Evolutionary conservation across 352 stramenopile genomes (phyloP), one percentile per base, ranked within the genome.

Genomic region (Stephanocyclus meneghinianus): DNA sequence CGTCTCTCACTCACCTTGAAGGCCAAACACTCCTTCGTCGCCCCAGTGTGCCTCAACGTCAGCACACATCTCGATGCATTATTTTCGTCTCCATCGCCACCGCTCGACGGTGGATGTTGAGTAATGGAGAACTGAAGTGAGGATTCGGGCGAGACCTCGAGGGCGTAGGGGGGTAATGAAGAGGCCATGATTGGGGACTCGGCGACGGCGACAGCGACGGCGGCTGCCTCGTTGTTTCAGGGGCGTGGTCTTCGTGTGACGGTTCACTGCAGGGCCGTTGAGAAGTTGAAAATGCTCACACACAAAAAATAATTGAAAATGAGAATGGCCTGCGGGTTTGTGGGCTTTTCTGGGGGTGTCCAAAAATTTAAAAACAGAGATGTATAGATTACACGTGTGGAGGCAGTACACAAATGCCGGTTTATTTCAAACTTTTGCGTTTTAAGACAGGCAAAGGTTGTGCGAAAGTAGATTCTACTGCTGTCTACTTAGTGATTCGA

Each of bases 101-200:
- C 85, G 73, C 70, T 77, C 11, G 55, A 67, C n/a, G 55, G 21
- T 32, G 77, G 66, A 45, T 79, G 57, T 42, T 61, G 70, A 57
- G 83, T 86, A n/a, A 93, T 83, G 30, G 69, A 81, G 67, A 93
- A 93, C 61, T 86, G 76, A 18, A 93, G 74, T 57, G 87, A 68
- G 16, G 84, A 80, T 37, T 91, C 86, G 8, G 88, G 88, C 53
- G 76, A 71, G 7, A 93, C 75, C 57, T 88, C 78, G 29, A 92
- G 63, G 5, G 68, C 77, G 55, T 89, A 80, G 35, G 70, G 57
- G 18, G 65, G 61, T 65, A 51, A 32, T 16, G 53, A 35, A 9
- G 32, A 32, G 13, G 67, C 45, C 57, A 74, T 80, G 55, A 45
- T 66, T 57, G 15, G 35, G 8, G 48, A 47, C 48, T 62, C 2